Evolutionary conservation across 768 basidiomycete genomes (phyloP), one percentile per base, ranked within the genome.

Genomic region (Polyporus arcularius): DNA sequence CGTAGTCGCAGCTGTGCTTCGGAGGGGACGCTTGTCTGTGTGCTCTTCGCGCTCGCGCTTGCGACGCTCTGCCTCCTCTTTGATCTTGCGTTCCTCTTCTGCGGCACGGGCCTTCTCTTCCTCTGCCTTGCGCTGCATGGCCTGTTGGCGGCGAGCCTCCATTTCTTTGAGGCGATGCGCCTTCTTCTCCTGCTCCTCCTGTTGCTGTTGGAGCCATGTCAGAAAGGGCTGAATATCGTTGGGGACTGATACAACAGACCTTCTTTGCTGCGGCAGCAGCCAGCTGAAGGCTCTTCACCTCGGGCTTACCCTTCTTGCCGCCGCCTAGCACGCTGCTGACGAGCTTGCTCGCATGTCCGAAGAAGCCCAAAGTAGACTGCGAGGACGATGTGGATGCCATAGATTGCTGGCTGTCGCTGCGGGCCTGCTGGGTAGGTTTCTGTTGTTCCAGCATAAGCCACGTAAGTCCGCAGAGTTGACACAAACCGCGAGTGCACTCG

Each of bases 261-360:
- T 89, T 96, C 79, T 93, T 96, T 3, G 92, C 93, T 2, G 86
- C 91, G 16, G 83, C 83, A 0, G 92, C 90, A 15, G 94, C 93
- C 61, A 88, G 81, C 68, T 92, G 90, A 32, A 94, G 71, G 50
- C 88, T 91, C 78, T 93, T 94, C 43, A 92, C 84, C 68, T 92
- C 89, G 8, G 66, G 61, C 66, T 89, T 89, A 45, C 71, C 79
- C 70, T 91, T 93, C 78, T 90, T 93, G 61, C 80, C 77, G 8
- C 80, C 81, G 7, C 89, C 85, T 55, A 92, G 76, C 58, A 90
- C 83, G 61, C 77, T 89, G 64, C 76, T 85, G 47, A 91, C 77
- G 15, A 90, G 75, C 65, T 86, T 90, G 16, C 84, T 84, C 5
- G 92, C 88, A 65, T 89, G 86, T 35, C 82, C 80, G 65, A 90